Base-by-base conservation (phyloP, 768 basidiomycete species). In the Lactifluus echinatus region DNA sequence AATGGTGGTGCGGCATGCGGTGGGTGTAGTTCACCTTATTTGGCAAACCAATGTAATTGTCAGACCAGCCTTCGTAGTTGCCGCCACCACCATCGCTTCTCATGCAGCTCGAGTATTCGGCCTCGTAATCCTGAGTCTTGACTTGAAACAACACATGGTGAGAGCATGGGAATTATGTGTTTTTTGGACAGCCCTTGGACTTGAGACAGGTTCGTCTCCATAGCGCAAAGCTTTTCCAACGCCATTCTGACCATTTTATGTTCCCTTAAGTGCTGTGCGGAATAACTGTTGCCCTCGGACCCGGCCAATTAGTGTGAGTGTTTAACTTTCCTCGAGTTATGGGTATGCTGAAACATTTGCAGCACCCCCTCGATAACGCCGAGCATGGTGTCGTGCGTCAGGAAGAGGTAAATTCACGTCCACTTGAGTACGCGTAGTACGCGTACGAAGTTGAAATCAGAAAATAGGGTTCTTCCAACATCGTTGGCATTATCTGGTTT, bases 381-480 rank as follows among this genome's bases (percentile, higher is more conserved):
- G 17, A 37, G 17, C 5, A 39, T 37, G 19, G 11, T 53, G 5
- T 29, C 44, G 17, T 59, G 57, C 33, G 37, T 39, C 53, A 59
- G 53, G 34, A 55, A 44, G 33, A 59, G 57, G 57, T 59, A 55
- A 28, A 29, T 43, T 17, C 17, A 1, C 19, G 23, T 61, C 3
- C 21, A 5, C 0, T 19, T 8, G 45, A 14, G 33, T 33, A 2
- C 8, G 12, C 11, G 19, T 39, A 14, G 33, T 33, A 2, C 8
- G 12, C 11, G 19, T 39, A 44, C 37, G 21, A 33, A 19, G 2
- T 24, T 43, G 40, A 56, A 39, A 23, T n/a, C 53, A 19, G 29
- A 12, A 50, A n/a, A 23, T 60, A 79, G 78, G 44, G 74, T 68
- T 59, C 63, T 75, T 11, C 71, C 73, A 2, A 70, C 72, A 0